Conservation (phyloP, 139 green algal genomes). For the Picochlorum sp. region DNA sequence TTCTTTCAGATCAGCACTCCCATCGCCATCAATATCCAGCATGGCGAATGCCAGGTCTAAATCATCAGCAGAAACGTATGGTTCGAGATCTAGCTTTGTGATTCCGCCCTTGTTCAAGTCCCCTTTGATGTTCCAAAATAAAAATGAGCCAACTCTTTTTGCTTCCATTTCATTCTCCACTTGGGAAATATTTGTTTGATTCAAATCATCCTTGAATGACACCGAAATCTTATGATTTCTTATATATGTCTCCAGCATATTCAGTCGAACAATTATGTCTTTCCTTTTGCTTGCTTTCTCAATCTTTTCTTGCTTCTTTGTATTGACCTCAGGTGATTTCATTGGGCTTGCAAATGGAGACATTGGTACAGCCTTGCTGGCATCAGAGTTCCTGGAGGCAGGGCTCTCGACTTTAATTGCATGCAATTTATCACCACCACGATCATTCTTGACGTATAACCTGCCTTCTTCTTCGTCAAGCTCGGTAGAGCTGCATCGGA, state of each 20-base stretch:
- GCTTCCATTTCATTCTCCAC: slow-evolving; percentile 34
- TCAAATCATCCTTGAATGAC: slow-evolving; percentile 42
- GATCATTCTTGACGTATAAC: background rate
- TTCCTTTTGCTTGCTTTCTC: background rate
- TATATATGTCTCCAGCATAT: slow-evolving; percentile 39
- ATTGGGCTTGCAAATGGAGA: background rate
- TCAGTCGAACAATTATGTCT: slow-evolving; percentile 1
- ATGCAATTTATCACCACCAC: background rate
- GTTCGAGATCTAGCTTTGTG: slow-evolving; percentile 36
- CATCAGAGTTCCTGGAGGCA: no score
- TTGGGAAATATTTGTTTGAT: background rate
- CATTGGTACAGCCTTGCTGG: background rate
- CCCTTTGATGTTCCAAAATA: slow-evolving; percentile 51
- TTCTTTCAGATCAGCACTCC: slow-evolving; percentile 22
- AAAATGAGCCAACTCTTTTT: slow-evolving; percentile 38
- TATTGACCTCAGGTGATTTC: background rate
- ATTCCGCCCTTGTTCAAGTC: slow-evolving; percentile 30
- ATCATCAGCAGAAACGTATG: slow-evolving; percentile 33
- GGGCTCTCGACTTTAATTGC: background rate
- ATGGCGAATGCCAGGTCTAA: slow-evolving; percentile 38
- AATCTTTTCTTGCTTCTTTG: background rate
- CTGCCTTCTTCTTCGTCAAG: background rate
- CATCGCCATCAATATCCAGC: slow-evolving; percentile 45
- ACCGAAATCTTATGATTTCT: slow-evolving; percentile 44
- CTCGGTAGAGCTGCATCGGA: no score